Conservation (phyloP, 2,329 filamentous ascomycete genomes). For the Calonectria henricotiae region DNA sequence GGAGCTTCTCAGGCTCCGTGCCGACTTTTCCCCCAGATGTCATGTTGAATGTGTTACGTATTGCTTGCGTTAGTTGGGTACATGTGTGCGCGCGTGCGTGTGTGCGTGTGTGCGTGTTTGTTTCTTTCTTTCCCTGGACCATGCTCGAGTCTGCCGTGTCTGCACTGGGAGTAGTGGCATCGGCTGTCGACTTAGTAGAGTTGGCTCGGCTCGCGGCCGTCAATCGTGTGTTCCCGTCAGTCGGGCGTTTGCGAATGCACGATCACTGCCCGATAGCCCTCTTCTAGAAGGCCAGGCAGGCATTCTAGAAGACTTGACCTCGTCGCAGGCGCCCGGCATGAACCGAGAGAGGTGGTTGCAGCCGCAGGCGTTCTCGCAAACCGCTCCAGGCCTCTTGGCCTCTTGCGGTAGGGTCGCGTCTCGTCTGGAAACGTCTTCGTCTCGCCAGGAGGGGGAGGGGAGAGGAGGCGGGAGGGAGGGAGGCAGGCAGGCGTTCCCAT, state of each 20-base stretch:
- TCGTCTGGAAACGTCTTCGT: too few species aligned
- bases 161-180: not conserved
- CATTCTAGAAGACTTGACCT: constrained; percentile 22
- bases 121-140: not conserved
- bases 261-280: constrained; percentile 5
- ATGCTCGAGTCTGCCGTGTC: not conserved
- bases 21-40: not conserved
- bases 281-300: constrained; percentile 7
- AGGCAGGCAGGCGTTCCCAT: constrained; percentile 8
- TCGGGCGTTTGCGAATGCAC: constrained; percentile 16
- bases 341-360: constrained; percentile 29
- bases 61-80: too few species aligned
- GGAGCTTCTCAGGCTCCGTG: not conserved
- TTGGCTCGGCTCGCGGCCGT: not conserved
- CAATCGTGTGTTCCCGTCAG: constrained; percentile 18
- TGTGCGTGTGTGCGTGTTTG: not conserved
- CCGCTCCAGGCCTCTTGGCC: constrained; percentile 14
- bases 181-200: constrained; percentile 11
- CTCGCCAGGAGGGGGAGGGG: too few species aligned
- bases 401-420: constrained; percentile 11
- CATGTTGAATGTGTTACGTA: too few species aligned
- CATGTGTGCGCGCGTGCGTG: too few species aligned
- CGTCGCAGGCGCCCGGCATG: constrained; percentile 17
- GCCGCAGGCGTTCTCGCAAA: constrained; percentile 14
- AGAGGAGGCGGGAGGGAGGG: not conserved